Conservation (phyloP, 2,329 filamentous ascomycete species). For the Phyllosticta citriasiana region DNA sequence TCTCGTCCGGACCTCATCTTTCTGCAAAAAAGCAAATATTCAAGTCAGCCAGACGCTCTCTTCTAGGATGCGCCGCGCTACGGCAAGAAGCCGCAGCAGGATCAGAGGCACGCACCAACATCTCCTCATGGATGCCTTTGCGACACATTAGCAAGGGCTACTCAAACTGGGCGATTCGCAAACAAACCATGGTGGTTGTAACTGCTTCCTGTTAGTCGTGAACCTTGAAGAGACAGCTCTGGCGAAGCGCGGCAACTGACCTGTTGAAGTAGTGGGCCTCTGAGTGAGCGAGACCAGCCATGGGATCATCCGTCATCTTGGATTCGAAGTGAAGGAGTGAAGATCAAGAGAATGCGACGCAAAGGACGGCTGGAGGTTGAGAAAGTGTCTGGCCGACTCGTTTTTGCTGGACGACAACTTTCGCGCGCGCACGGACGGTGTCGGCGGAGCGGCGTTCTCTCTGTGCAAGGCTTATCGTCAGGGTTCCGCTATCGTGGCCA, state of each 20-base stretch:
- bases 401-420: slow-evolving; percentile 9
- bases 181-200: slow-evolving; percentile 93
- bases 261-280: slow-evolving; percentile 99
- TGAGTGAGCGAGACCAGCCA: slow-evolving; percentile 74
- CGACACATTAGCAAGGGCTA: background rate
- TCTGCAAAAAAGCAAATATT: slow-evolving; percentile 44
- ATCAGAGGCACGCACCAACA: slow-evolving; percentile 62
- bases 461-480: background rate
- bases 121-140: slow-evolving; percentile 89
- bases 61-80: background rate
- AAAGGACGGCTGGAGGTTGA: background rate
- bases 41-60: background rate
- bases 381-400: background rate
- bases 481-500: no score
- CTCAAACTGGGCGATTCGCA: background rate
- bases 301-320: slow-evolving; percentile 17
- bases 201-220: slow-evolving; percentile 44
- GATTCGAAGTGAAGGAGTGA: background rate
- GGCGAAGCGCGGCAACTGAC: slow-evolving; percentile 34
- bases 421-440: background rate
- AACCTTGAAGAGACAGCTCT: slow-evolving; percentile 14
- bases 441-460: slow-evolving; percentile 5
- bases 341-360: background rate
- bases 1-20: slow-evolving; percentile 94
- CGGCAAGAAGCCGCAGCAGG: slow-evolving; percentile 9